Base-by-base conservation (phyloP, 352 stramenopile genomes). In the Phytophthora megakarya region DNA sequence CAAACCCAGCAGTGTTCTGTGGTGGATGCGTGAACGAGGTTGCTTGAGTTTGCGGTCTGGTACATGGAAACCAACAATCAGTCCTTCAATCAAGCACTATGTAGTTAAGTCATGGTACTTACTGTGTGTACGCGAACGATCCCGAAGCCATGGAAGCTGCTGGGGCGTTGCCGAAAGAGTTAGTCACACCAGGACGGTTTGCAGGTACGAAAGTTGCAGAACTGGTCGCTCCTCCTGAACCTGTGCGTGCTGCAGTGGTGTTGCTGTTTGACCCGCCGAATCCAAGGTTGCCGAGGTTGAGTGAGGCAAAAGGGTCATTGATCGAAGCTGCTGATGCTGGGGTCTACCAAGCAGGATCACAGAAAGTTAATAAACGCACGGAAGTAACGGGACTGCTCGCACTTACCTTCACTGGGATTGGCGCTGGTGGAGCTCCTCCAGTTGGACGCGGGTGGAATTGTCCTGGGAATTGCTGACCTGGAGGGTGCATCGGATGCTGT, bases 291-390 rank as follows among this genome's bases (percentile, higher is more conserved):
- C 76, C 75, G 15, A 92, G 73, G 48, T 77, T 88, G 1, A 94
- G 73, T 4, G 86, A 79, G 7, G 86, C 81, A 48, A 94, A 94
- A 15, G 81, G 86, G 53, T 94, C 86, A 35, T 84, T 89, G 42
- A 90, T 63, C 7, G 78, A 72, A 35, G 78, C 33, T n/a, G 57
- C 54, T 11, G 75, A 69, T 35, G 67, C 67, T 42, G 65, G 43
- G 15, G 61, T 61, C 70, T 78, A 44, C 18, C 42, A 15, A 45
- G 23, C 19, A 49, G 12, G 2, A 48, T 43, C 38, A 47, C 7
- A 47, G 26, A 19, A 61, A 50, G 38, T 53, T 56, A 52, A 56
- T 8, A 50, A 15, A 46, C 13, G 7, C 12, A 10, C 22, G 23
- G 23, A 16, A 21, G 21, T n/a, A 39, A 18, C 42, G 19, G 39